Percentiles rank a stretch among this genome's conserved stretches.
Evolutionary conservation across 768 basidiomycete species (phyloP).

Genomic region (Russula abietina): DNA sequence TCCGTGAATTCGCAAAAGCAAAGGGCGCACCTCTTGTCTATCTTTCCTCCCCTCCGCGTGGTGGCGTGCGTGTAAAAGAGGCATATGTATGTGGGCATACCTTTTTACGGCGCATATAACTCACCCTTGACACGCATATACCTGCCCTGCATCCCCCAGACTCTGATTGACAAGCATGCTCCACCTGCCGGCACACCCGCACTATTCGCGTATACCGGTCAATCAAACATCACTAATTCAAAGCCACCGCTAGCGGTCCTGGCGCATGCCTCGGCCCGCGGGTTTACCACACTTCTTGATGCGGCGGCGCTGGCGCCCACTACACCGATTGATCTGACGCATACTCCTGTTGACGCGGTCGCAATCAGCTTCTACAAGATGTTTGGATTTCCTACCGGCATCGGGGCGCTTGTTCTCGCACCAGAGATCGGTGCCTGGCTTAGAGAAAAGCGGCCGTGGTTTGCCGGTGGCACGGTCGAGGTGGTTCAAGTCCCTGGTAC

Average conservation of each 20-base stretch:
- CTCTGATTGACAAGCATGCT: conserved; percentile 45
- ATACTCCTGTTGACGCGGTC: conserved; percentile 72
- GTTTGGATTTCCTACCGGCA: conserved; percentile 83
- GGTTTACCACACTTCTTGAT: conserved; percentile 73
- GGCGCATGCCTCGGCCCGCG: conserved; percentile 56
- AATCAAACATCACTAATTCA: conserved; percentile 76
- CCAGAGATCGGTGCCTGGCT: conserved; percentile 57
- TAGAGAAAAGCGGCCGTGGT: conserved; percentile 63
- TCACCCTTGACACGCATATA: not conserved
- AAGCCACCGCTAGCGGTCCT: conserved; percentile 65
- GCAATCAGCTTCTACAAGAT: conserved; percentile 86
- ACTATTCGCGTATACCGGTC: conserved; percentile 70
- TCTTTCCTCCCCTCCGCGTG: conserved; percentile 54
- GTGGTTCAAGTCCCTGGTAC: conserved; percentile 77
- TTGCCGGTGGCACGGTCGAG: conserved; percentile 76
- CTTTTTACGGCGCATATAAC: conserved; percentile 8
- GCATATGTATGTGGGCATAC: conserved; percentile 47
- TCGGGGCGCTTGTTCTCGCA: conserved; percentile 59
- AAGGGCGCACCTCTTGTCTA: conserved; percentile 57
- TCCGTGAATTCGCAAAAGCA: conserved; percentile 60
- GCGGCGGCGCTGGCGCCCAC: conserved; percentile 77
- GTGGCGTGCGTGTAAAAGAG: conserved; percentile 53
- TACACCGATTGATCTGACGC: conserved; percentile 56
- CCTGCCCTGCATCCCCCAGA: conserved; percentile 34
- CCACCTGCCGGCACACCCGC: conserved; percentile 47